Base-by-base conservation (phyloP, 1,284 basidiomycete genomes). In the Rugosomyces carneus region DNA sequence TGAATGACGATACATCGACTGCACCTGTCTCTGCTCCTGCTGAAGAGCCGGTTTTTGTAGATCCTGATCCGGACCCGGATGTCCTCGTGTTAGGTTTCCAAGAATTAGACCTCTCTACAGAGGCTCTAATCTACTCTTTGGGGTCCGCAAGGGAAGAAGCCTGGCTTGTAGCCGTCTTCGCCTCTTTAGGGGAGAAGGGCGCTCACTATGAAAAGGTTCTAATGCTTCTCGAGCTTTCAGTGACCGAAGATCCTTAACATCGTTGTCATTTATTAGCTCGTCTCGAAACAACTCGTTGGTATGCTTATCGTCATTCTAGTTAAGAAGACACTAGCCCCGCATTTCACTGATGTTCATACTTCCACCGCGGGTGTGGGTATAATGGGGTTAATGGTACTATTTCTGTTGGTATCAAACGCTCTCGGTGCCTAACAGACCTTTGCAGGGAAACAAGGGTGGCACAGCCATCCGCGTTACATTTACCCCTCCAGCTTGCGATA, bases 371-470 rank as follows among this genome's bases (percentile, higher is more conserved):
- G 81, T 10, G 75, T 79, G 9, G 86, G 86, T 0, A 77, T 89
- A 27, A 73, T 89, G 68, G 83, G 84, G 27, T 66, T 87, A 31
- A 80, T 89, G 83, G 85, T 83, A 56, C 31, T 23, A 45, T 39
- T 13, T 29, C 13, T 8, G 21, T 37, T 37, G 21, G 23, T 19
- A n/a, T 15, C 1, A 8, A 49, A 1, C 15, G 15, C n/a, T 34
- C 5, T 8, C n/a, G 4, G 3, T 37, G 16, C 16, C 31, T 26
- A 37, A 40, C 27, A 47, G 38, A 7, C 47, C 40, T 10, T 24
- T 45, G 21, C 37, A 88, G 84, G 84, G 84, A 24, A 89, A 89
- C 63, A 89, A 89, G 64, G 84, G 84, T 34, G 84, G 74, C 5
- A 76, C 74, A 1, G 84, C 80, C 1, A 54, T 85, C 34, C 79